These are phyloP conservation scores for Lentinula detonsa DNA, from an alignment of 768 basidiomycete species.

Conservation along the genomic window DNA sequence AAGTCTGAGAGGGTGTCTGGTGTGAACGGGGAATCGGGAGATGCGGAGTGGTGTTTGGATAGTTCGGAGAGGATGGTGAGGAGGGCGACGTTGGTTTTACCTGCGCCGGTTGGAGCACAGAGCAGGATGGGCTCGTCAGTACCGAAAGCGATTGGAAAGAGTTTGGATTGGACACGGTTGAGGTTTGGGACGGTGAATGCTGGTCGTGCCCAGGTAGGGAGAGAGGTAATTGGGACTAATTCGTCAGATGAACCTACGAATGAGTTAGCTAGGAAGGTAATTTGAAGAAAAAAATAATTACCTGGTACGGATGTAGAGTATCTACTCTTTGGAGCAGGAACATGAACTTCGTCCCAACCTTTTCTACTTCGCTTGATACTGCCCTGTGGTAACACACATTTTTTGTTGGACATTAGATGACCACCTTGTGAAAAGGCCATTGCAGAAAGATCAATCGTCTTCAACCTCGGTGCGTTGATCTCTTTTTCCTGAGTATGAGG, in stretches of 20 bases:
- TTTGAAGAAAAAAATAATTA: too few relatives aligned
- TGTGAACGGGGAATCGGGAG: conserved; percentile 60
- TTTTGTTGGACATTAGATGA: too few relatives aligned
- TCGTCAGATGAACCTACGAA: conserved; percentile 56
- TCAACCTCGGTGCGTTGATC: too few relatives aligned
- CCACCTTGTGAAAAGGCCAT: too few relatives aligned
- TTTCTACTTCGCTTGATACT: too few relatives aligned
- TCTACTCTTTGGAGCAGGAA: too few relatives aligned
- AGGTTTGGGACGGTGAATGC: conserved; percentile 81
- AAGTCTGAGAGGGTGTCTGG: conserved; percentile 57
- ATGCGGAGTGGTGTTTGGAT: conserved; percentile 72
- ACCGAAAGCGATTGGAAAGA: conserved; percentile 90
- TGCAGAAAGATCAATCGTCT: too few relatives aligned
- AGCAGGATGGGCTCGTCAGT: conserved; percentile 92
- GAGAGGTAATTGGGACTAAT: conserved; percentile 58
- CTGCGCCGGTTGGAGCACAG: conserved; percentile 97
- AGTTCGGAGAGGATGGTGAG: conserved; percentile 91
- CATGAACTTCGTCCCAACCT: too few relatives aligned
- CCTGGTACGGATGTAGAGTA: too few relatives aligned
- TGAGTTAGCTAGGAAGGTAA: too few relatives aligned
- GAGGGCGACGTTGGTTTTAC: conserved; percentile 99
- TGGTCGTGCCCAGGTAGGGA: conserved; percentile 84
- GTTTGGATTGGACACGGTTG: conserved; percentile 90
- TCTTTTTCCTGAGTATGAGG: too few relatives aligned
- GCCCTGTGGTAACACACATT: too few relatives aligned